Evolutionary conservation across 768 basidiomycete species (phyloP), one percentile per base, ranked within the genome.

Genomic region (Pleurotus tuber-regium): DNA sequence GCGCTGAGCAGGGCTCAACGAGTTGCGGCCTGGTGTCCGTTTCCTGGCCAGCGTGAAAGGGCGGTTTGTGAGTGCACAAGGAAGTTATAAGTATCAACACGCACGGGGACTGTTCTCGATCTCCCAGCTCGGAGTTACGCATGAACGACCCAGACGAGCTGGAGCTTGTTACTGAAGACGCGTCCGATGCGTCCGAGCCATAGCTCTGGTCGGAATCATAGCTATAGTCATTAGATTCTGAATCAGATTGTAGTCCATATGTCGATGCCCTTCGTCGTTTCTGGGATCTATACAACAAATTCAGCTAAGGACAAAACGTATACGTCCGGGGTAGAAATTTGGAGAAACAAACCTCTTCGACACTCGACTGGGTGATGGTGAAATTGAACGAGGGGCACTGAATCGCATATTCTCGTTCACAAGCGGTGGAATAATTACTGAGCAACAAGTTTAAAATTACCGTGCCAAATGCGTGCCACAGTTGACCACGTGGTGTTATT

Each of bases 331-430:
- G 3, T 4, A 4, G 25, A 29, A 10, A 19, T 21, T 10, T 7
- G 6, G 16, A 4, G 14, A 6, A 42, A 11, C 11, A 8, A n/a
- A 38, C 28, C 43, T 46, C 42, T 14, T 33, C 1, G 47, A 33
- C 21, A 8, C 39, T 29, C 39, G 38, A 24, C 30, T 31, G 10
- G 78, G 79, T 0, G 78, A 79, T 8, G 77, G 73, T 4, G 81
- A 78, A 1, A 67, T 60, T 3, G 79, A 78, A 54, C 79, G 72
- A 18, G 79, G 81, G 35, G 75, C 73, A 57, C 76, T 70, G 61
- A 81, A 83, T 41, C 77, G 72, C 82, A 84, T 84, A 8, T 21
- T 23, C 49, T 8, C 14, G 26, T 46, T 33, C 30, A 31, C 30
- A 31, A 31, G 30, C 14, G 36, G 7, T 38, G 7, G 19, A 38